These are phyloP conservation scores for Pyrenochaeta sp. DNA, from an alignment of 2,329 filamentous ascomycete genomes.

Conservation along the genomic window DNA sequence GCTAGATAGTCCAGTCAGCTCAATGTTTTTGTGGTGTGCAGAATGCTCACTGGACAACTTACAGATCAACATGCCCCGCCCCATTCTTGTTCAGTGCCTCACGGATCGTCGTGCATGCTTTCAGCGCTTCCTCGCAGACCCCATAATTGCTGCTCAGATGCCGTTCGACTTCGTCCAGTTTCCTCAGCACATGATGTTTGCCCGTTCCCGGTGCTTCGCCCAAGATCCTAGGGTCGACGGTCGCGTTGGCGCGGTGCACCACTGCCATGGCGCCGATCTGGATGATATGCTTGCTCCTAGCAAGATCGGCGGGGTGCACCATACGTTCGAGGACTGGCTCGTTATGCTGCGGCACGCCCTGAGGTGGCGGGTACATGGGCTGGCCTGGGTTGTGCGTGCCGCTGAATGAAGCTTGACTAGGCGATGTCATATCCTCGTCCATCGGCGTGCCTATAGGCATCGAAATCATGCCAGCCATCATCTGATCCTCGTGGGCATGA, in stretches of 20 bases:
- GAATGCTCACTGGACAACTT: no score
- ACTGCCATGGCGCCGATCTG: conserved; percentile 42
- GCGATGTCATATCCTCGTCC: conserved; percentile 3
- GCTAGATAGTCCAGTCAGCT: no score
- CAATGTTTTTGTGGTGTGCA: no score
- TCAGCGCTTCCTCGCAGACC: conserved; percentile 20
- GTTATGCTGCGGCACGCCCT: not conserved
- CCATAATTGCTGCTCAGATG: conserved; percentile 15
- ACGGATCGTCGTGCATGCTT: conserved; percentile 29
- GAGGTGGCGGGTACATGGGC: not conserved
- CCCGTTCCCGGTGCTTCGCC: not conserved
- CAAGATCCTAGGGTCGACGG: conserved; percentile 10
- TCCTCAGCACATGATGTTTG: conserved; percentile 8
- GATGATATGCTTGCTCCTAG: conserved; percentile 32
- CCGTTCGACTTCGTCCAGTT: conserved; percentile 26
- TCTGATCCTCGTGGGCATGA: conserved; percentile 1
- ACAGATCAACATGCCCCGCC: no score
- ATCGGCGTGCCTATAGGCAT: conserved; percentile 24
- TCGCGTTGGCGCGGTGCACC: conserved; percentile 7
- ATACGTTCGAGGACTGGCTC: conserved; percentile 28
- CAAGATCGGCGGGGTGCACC: conserved; percentile 19
- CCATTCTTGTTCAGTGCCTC: no score
- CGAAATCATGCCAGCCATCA: conserved; percentile 10
- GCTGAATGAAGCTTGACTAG: no score
- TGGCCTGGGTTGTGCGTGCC: no score